phyloP scores from a whole-genome alignment of 1,139 yeast species.

The Diutina siamensis region DNA sequence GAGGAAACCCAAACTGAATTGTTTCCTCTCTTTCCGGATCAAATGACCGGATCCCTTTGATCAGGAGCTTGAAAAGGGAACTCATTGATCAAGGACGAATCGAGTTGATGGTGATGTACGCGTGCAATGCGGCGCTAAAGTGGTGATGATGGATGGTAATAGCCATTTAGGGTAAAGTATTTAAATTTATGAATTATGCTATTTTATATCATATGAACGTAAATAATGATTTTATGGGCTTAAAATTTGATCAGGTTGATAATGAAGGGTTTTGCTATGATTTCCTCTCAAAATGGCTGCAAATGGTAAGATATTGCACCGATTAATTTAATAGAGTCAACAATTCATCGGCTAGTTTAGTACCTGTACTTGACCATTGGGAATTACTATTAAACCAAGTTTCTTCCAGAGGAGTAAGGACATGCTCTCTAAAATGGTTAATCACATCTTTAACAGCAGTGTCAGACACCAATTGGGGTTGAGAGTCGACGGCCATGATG shows the following conservation, averaged over 20 bases:
- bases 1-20: conserved; percentile 80
- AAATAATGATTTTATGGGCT: too few species aligned
- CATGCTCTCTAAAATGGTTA: not conserved
- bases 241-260: too few species aligned
- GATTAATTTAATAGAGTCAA: not conserved
- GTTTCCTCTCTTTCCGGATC: conserved; percentile 75
- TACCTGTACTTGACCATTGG: not conserved
- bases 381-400: not conserved
- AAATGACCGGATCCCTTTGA: conserved; percentile 86
- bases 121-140: too few species aligned
- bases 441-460: not conserved
- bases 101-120: too few species aligned
- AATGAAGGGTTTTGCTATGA: too few species aligned
- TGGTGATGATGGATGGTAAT: too few species aligned
- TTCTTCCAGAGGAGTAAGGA: not conserved
- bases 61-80: conserved; percentile 63
- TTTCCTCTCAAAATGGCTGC: too few species aligned
- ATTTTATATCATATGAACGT: too few species aligned
- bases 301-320: too few species aligned
- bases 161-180: too few species aligned
- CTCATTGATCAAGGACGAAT: too few species aligned
- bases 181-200: too few species aligned
- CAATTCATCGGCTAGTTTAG: not conserved
- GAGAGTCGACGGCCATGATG: not conserved
- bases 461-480: not conserved